phyloP scores from a whole-genome alignment of 2,329 filamentous ascomycete genomes.

The Colletotrichum echinochloae region DNA sequence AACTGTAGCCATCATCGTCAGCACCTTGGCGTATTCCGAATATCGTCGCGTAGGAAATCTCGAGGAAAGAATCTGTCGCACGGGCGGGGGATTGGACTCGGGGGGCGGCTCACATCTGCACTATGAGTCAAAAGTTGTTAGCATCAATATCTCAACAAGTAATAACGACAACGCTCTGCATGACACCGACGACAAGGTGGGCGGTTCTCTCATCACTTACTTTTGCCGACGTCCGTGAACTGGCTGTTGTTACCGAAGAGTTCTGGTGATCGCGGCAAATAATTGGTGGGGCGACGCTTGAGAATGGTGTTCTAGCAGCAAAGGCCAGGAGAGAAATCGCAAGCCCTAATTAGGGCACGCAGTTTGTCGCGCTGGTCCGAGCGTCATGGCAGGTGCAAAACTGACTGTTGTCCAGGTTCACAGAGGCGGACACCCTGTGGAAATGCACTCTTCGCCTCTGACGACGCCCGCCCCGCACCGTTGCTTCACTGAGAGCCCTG shows the following conservation, averaged over 20 bases:
- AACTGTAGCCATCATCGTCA: conserved; percentile 68
- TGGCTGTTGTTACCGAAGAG: conserved; percentile 48
- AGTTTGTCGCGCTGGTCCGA: conserved; percentile 6
- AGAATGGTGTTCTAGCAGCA: conserved; percentile 34
- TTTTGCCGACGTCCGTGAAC: conserved; percentile 67
- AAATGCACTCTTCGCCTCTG: background rate
- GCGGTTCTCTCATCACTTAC: conserved; percentile 58
- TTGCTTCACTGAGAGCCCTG: conserved; percentile 6
- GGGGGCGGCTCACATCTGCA: conserved; percentile 84
- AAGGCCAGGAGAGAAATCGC: conserved; percentile 19
- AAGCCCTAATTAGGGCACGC: conserved; percentile 41
- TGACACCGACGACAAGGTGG: conserved; percentile 14
- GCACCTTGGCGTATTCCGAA: conserved; percentile 42
- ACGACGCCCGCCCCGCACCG: background rate
- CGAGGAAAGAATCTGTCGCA: background rate
- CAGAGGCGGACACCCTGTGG: conserved; percentile 1
- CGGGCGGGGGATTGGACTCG: conserved; percentile 36
- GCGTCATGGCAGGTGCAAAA: conserved; percentile 6
- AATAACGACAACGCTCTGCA: background rate
- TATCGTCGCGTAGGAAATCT: conserved; percentile 34
- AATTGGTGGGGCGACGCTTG: conserved; percentile 36
- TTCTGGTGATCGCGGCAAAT: conserved; percentile 41
- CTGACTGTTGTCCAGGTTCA: background rate
- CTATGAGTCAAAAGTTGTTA: conserved; percentile 59
- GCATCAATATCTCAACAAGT: conserved; percentile 30